Evolutionary conservation across 1,139 yeast species (phyloP).

Genomic region (Scheffersomyces titani): DNA sequence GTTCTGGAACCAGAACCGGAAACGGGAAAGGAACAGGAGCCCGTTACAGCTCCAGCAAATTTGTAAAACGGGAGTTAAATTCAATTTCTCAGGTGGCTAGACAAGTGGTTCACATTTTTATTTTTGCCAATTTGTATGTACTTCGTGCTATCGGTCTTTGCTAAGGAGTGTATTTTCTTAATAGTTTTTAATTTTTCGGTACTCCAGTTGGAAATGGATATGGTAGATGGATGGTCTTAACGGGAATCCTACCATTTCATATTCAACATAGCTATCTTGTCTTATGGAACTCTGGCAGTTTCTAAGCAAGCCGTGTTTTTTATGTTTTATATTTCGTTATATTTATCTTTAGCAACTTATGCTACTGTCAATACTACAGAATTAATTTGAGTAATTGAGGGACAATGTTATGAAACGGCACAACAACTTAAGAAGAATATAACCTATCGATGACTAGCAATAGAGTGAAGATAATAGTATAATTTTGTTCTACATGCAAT

Average conservation of each 20-base stretch:
- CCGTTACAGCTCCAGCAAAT: neutral
- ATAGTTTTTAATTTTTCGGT: neutral
- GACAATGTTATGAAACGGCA: too few relatives aligned
- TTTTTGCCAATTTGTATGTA: neutral
- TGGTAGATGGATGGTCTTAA: neutral
- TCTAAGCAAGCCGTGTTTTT: neutral
- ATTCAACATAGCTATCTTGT: neutral
- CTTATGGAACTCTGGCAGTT: neutral
- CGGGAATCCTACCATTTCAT: neutral
- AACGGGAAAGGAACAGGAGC: neutral
- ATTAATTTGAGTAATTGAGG: too few relatives aligned
- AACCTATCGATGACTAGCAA: neutral
- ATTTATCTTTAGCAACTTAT: neutral
- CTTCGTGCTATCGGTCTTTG: neutral
- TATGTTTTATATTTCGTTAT: neutral
- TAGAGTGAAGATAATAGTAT: too few relatives aligned
- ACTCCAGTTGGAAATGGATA: neutral
- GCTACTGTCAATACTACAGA: neutral
- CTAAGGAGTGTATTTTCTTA: neutral
- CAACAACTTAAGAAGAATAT: too few relatives aligned
- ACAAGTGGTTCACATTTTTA: neutral
- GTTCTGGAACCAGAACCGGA: neutral
- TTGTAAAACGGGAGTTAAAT: neutral
- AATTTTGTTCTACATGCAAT: too few relatives aligned
- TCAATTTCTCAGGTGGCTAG: neutral